phyloP scores from a whole-genome alignment of 306 rosid genomes.

The Senna siamea region DNA sequence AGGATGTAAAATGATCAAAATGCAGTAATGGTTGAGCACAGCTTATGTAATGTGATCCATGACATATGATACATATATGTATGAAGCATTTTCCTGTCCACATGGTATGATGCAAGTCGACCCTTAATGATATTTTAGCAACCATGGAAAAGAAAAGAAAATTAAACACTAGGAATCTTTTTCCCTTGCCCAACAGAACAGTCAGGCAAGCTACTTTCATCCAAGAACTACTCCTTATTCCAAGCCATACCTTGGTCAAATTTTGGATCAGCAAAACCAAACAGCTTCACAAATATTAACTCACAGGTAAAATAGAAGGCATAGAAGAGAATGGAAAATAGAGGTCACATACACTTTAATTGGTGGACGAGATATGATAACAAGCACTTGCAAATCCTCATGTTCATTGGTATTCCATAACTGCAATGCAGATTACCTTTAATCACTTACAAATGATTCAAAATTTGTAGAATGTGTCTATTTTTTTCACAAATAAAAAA shows the following conservation, averaged over 20 bases:
- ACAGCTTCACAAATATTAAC: not conserved
- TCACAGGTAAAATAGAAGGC: conserved; percentile 5
- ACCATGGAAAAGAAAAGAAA: not conserved
- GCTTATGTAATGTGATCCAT: not conserved
- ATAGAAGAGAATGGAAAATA: conserved; percentile 35
- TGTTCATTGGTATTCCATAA: conserved; percentile 73
- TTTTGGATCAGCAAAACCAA: not conserved
- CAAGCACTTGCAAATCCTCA: conserved; percentile 86
- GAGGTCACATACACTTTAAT: conserved; percentile 73
- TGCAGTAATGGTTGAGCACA: not conserved
- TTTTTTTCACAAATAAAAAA: not conserved
- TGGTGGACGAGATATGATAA: conserved; percentile 83
- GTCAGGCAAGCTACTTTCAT: not conserved
- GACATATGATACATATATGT: not conserved
- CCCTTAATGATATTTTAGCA: conserved; percentile 6
- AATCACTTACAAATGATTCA: conserved; percentile 32
- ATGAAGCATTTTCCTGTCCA: not conserved
- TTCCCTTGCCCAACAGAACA: conserved; percentile 21
- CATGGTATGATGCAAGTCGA: conserved; percentile 9
- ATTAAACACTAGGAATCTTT: conserved; percentile 16
- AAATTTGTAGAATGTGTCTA: not conserved
- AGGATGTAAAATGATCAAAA: conserved; percentile 1
- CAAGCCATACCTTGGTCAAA: not conserved
- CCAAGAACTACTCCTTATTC: not conserved
- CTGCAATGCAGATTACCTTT: conserved; percentile 53